These are phyloP conservation scores for Escovopsis sp. DNA, from an alignment of 2,329 filamentous ascomycete genomes.

Conservation along the genomic window DNA sequence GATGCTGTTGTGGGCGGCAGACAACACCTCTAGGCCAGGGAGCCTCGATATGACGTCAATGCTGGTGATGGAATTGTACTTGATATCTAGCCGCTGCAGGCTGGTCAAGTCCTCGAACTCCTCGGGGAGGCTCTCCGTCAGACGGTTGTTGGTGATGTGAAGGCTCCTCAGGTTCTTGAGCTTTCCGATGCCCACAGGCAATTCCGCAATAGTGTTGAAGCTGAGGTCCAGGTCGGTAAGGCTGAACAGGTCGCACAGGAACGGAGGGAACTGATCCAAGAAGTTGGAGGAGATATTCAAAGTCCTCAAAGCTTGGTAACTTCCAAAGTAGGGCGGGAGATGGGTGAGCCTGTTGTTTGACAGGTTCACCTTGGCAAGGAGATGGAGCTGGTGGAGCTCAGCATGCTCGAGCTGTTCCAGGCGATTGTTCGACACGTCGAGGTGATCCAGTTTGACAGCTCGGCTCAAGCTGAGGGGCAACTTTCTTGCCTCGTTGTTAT, in stretches of 20 bases:
- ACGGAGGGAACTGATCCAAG: slow-evolving; percentile 69
- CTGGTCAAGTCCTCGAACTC: slow-evolving; percentile 60
- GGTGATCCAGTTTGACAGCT: slow-evolving; percentile 66
- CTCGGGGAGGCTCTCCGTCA: slow-evolving; percentile 59
- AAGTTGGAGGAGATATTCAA: slow-evolving; percentile 92
- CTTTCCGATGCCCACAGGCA: slow-evolving; percentile 67
- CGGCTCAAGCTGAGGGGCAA: slow-evolving; percentile 73
- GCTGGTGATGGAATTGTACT: slow-evolving; percentile 79
- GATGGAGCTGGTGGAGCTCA: slow-evolving; percentile 59
- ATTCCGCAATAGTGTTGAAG: slow-evolving; percentile 74
- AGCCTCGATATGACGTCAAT: slow-evolving; percentile 79
- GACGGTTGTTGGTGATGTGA: slow-evolving; percentile 88
- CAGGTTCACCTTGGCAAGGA: slow-evolving; percentile 76
- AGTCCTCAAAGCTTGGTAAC: slow-evolving; percentile 64
- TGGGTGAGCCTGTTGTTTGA: slow-evolving; percentile 80
- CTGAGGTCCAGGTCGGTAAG: slow-evolving; percentile 90
- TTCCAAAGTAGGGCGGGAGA: slow-evolving; percentile 68
- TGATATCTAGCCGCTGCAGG: slow-evolving; percentile 82
- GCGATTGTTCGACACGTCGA: slow-evolving; percentile 91
- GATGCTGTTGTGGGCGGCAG: slow-evolving; percentile 84
- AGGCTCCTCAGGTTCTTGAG: slow-evolving; percentile 72
- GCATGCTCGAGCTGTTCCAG: slow-evolving; percentile 78
- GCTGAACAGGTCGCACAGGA: slow-evolving; percentile 67
- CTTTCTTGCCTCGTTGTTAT: slow-evolving; percentile 80
- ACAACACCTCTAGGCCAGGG: slow-evolving; percentile 74